These are phyloP conservation scores for Incumbomyces lentus DNA, from an alignment of 2,329 filamentous ascomycete species.

Conservation along the genomic window DNA sequence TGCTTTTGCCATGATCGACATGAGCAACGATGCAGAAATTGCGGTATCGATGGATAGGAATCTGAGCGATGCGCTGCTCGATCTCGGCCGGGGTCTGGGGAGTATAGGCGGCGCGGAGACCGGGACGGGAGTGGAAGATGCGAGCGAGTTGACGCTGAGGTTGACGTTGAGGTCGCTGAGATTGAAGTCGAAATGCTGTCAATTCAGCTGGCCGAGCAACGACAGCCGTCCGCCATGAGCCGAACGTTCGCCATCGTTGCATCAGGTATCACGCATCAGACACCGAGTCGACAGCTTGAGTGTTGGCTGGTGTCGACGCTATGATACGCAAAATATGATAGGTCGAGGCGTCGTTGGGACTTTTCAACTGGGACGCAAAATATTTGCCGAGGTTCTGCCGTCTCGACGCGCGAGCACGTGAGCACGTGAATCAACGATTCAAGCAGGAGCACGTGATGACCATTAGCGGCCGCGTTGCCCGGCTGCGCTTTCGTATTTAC, in stretches of 20 bases:
- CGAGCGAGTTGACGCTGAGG: background rate
- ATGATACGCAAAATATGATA: too few species aligned
- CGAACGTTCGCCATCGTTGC: constrained; percentile 21
- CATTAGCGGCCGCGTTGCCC: background rate
- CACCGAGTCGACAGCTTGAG: too few species aligned
- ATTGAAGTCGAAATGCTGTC: too few species aligned
- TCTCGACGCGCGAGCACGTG: too few species aligned
- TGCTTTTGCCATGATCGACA: constrained; percentile 98
- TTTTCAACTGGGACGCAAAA: too few species aligned
- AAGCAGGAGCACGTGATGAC: background rate
- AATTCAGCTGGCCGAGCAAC: constrained; percentile 2
- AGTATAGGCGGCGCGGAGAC: constrained; percentile 11
- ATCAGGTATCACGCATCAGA: constrained; percentile 11
- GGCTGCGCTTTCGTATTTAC: constrained; percentile 1
- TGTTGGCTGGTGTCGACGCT: too few species aligned
- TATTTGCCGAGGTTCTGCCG: too few species aligned
- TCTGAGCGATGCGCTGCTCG: constrained; percentile 45
- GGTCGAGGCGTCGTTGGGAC: too few species aligned
- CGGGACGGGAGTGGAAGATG: background rate
- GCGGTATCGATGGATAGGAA: constrained; percentile 49
- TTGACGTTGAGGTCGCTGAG: background rate
- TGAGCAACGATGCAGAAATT: constrained; percentile 99
- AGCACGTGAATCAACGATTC: too few species aligned
- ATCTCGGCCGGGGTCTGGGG: constrained; percentile 37
- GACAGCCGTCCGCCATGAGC: constrained; percentile 20